phyloP scores from a whole-genome alignment of 1,139 yeast species.

The Pneumocystis sp. region DNA sequence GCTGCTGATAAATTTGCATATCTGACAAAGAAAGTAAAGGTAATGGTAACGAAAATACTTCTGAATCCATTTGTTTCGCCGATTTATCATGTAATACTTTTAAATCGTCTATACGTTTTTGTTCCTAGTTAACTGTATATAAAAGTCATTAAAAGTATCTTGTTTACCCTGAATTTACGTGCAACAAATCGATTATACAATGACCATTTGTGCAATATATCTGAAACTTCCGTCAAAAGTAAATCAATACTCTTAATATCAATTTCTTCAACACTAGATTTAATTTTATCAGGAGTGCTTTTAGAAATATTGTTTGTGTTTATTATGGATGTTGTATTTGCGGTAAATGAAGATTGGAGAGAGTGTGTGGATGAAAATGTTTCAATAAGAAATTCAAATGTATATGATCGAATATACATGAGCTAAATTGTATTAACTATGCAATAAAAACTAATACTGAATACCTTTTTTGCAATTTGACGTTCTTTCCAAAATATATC shows the following conservation, averaged over 20 bases:
- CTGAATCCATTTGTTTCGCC: background rate
- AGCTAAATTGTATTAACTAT: background rate
- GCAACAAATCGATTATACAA: slow-evolving; percentile 61
- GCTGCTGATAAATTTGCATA: slow-evolving; percentile 32
- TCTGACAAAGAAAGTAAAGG: slow-evolving; percentile 29
- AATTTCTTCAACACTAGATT: slow-evolving; percentile 17
- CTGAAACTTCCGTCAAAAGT: slow-evolving; percentile 51
- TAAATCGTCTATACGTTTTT: background rate
- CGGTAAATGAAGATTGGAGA: slow-evolving; percentile 20
- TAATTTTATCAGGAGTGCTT: background rate
- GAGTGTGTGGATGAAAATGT: slow-evolving; percentile 34
- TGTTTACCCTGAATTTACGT: slow-evolving; percentile 32
- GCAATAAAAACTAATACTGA: background rate
- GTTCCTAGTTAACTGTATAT: slow-evolving; percentile 17
- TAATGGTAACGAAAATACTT: background rate
- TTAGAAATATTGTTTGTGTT: background rate
- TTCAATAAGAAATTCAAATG: slow-evolving; percentile 23
- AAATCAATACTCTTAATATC: slow-evolving; percentile 43
- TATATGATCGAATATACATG: slow-evolving; percentile 32
- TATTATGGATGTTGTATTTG: slow-evolving; percentile 4
- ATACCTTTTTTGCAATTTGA: slow-evolving; percentile 33
- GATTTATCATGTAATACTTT: background rate
- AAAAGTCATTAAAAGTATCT: background rate
- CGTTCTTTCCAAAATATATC: slow-evolving; percentile 75
- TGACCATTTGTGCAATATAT: slow-evolving; percentile 75